Evolutionary conservation across 495 filamentous ascomycete species (phyloP), one percentile per base, ranked within the genome.

Genomic region (Hypoxylon perforatum): DNA sequence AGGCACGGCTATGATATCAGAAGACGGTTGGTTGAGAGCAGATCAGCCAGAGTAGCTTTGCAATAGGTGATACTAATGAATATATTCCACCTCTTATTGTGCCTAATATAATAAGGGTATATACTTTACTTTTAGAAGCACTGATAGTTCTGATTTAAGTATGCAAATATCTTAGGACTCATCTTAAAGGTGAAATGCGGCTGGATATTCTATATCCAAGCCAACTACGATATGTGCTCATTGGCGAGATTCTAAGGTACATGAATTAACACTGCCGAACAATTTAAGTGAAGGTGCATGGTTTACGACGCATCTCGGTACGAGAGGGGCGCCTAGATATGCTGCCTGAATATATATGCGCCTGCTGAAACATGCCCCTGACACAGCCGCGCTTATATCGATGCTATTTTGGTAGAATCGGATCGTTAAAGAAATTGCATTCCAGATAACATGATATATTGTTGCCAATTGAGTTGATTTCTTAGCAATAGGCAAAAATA

Each of bases 301-400:
- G 39, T 41, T 44, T 9, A 14, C 8, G 5, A 47, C 2, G 10
- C 22, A 57, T 42, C 21, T 63, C 41, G 23, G 57, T 46, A 53
- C 53, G 14, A 47, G 38, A 57, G 38, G 23, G 21, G 52, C 51
- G 61, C 46, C 33, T 57, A 57, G n/a, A 57, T 23, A n/a, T 15
- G 36, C 17, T 19, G 25, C 17, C 19, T 50, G 18, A 54, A 45
- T 36, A 63, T 53, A 44, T 18, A 56, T 68, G 65, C 59, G 65
- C 58, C 59, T 68, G 36, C 49, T 57, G 59, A 63, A 59, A 60
- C 65, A 39, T 45, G 23, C 30, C 59, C 57, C 49, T 59, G 23
- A 59, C 25, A 33, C 18, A 56, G 54, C 57, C 49, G 58, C 54
- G 54, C 53, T 54, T 68, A 63, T 28, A 21, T 12, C 6, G 12